Conservation (phyloP, 352 stramenopile species). For the Blastocystis sp. region DNA sequence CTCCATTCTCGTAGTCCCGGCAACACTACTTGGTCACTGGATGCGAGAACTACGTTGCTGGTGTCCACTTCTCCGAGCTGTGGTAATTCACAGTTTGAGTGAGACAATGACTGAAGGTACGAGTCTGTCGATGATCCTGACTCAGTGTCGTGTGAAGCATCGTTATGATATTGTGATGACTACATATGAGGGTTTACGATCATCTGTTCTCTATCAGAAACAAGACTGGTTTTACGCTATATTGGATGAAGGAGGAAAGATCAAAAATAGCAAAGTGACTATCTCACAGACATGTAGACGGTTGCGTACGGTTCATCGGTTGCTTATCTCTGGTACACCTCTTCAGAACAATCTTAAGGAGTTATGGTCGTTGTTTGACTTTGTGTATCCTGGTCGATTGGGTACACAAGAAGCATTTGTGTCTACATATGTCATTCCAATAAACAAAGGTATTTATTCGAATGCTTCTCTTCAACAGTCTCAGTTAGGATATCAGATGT, state of each 20-base stretch:
- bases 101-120: background rate
- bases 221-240: conserved; percentile 87
- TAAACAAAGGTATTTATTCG: conserved; percentile 82
- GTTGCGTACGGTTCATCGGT: conserved; percentile 71
- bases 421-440: conserved; percentile 89
- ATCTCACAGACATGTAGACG: conserved; percentile 87
- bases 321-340: conserved; percentile 69
- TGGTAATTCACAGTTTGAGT: conserved; percentile 79
- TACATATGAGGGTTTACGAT: conserved; percentile 89
- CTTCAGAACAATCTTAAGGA: conserved; percentile 88
- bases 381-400: conserved; percentile 90
- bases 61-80: conserved; percentile 77
- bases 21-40: conserved; percentile 89
- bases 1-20: conserved; percentile 83
- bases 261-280: conserved; percentile 91
- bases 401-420: conserved; percentile 93
- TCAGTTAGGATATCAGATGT: conserved; percentile 89
- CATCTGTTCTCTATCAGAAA: conserved; percentile 50
- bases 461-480: conserved; percentile 85
- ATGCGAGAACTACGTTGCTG: conserved; percentile 85
- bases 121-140: background rate
- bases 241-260: conserved; percentile 95
- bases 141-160: conserved; percentile 28
- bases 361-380: conserved; percentile 96
- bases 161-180: conserved; percentile 80